phyloP scores from a whole-genome alignment of 78 protist species.

The Isochrysis galbana region DNA sequence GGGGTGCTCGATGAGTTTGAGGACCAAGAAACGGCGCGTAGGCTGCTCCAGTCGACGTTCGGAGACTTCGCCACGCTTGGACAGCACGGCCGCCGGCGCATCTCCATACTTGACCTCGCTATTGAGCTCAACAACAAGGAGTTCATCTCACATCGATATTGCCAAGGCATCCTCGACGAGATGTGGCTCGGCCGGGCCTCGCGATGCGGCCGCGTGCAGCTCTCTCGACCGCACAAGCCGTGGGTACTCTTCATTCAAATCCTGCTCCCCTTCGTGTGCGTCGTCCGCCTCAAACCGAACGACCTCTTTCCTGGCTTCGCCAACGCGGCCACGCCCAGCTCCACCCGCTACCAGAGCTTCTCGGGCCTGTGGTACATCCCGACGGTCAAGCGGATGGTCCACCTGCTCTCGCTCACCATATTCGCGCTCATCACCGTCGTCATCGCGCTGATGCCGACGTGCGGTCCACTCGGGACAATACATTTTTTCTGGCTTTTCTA shows the following conservation, averaged over 20 bases:
- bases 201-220: background rate
- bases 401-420: background rate
- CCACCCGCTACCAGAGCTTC: background rate
- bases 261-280: background rate
- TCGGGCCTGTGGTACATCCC: background rate
- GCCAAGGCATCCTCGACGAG: background rate
- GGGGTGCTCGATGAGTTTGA: too few relatives aligned
- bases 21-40: too few relatives aligned
- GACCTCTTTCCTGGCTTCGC: background rate
- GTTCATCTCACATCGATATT: background rate
- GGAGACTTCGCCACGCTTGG: too few relatives aligned
- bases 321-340: too few relatives aligned
- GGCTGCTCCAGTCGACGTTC: too few relatives aligned
- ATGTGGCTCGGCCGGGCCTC: background rate
- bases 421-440: background rate
- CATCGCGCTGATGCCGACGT: background rate
- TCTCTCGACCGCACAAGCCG: background rate
- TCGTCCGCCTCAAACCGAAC: too few relatives aligned
- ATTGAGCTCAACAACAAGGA: background rate
- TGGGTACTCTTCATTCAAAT: background rate
- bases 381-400: background rate
- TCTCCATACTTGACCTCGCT: background rate
- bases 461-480: background rate
- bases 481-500: background rate
- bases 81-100: too few relatives aligned